Evolutionary conservation across 2,329 filamentous ascomycete genomes (phyloP).

Genomic region (Elsinoe batatas): DNA sequence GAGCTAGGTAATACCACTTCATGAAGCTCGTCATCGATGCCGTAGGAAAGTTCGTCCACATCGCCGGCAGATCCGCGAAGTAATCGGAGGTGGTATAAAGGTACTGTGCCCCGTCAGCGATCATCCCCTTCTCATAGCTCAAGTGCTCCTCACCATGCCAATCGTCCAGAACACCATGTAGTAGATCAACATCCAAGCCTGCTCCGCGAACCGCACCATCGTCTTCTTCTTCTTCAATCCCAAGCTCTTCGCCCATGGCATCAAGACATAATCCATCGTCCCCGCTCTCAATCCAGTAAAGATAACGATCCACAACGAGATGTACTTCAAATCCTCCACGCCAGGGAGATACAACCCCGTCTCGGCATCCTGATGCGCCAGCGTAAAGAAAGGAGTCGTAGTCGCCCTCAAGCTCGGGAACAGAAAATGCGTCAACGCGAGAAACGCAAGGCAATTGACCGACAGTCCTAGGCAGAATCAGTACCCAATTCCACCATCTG

Average conservation of each 20-base stretch:
- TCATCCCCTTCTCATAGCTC: background rate
- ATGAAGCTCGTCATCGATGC: slow-evolving; percentile 62
- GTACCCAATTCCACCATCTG: background rate
- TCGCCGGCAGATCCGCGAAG: slow-evolving; percentile 62
- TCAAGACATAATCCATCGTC: slow-evolving; percentile 77
- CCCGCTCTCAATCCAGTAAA: slow-evolving; percentile 80
- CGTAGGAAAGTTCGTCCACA: slow-evolving; percentile 80
- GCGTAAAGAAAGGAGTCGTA: slow-evolving; percentile 78
- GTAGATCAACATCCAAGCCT: slow-evolving; percentile 84
- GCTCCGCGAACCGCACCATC: slow-evolving; percentile 78
- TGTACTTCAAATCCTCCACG: slow-evolving; percentile 67
- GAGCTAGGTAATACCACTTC: slow-evolving; percentile 84
- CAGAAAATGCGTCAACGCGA: slow-evolving; percentile 70
- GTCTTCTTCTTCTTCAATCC: slow-evolving; percentile 71
- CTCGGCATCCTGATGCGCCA: slow-evolving; percentile 68
- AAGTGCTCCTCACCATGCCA: slow-evolving; percentile 45
- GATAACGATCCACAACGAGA: slow-evolving; percentile 67
- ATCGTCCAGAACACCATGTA: slow-evolving; percentile 71
- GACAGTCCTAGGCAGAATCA: slow-evolving; percentile 54
- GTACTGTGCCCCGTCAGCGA: slow-evolving; percentile 46
- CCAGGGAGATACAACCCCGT: slow-evolving; percentile 66
- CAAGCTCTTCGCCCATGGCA: slow-evolving; percentile 60
- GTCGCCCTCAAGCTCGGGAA: slow-evolving; percentile 70
- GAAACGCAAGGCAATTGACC: slow-evolving; percentile 72
- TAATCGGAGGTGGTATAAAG: slow-evolving; percentile 69